Conservation (phyloP, 2,329 filamentous ascomycete species). For the Penicillium sp. region DNA sequence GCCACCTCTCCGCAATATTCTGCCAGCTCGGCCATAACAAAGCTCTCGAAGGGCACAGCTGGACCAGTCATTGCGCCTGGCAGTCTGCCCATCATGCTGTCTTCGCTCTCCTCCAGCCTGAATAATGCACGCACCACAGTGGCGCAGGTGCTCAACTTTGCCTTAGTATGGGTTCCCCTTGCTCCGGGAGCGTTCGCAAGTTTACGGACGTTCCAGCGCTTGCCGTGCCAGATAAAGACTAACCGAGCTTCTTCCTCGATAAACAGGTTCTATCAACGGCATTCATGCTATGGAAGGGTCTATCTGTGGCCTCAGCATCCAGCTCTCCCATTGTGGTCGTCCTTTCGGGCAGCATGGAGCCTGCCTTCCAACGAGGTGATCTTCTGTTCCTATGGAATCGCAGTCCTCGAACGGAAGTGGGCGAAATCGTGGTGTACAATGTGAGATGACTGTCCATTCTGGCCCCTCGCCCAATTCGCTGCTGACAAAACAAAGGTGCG, state of each 20-base stretch:
- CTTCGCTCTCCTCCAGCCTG: slow-evolving; percentile 59
- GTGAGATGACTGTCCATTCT: slow-evolving; percentile 33
- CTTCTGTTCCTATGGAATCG: slow-evolving; percentile 67
- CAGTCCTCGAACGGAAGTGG: slow-evolving; percentile 63
- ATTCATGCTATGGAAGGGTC: slow-evolving; percentile 94
- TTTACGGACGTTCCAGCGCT: too few species aligned
- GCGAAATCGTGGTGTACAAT: slow-evolving; percentile 79
- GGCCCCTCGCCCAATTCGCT: too few species aligned
- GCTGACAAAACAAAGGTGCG: slow-evolving; percentile 41
- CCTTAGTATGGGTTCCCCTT: slow-evolving; percentile 49
- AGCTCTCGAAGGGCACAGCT: slow-evolving; percentile 11
- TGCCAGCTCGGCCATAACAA: slow-evolving; percentile 15
- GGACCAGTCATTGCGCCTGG: slow-evolving; percentile 3
- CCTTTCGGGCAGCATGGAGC: slow-evolving; percentile 68
- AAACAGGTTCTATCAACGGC: slow-evolving; percentile 71
- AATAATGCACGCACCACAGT: slow-evolving; percentile 77
- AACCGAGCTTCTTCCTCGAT: not conserved
- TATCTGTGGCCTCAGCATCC: slow-evolving; percentile 75
- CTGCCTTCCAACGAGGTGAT: slow-evolving; percentile 66
- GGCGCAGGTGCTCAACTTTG: slow-evolving; percentile 85
- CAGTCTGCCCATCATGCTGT: slow-evolving; percentile 61
- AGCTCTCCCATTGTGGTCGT: slow-evolving; percentile 70
- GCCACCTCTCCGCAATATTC: slow-evolving; percentile 27
- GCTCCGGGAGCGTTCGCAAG: too few species aligned
- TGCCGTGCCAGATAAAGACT: not conserved